Evolutionary conservation across 2,329 filamentous ascomycete species (phyloP).

Genomic region (Calcarisporium arbuscula): DNA sequence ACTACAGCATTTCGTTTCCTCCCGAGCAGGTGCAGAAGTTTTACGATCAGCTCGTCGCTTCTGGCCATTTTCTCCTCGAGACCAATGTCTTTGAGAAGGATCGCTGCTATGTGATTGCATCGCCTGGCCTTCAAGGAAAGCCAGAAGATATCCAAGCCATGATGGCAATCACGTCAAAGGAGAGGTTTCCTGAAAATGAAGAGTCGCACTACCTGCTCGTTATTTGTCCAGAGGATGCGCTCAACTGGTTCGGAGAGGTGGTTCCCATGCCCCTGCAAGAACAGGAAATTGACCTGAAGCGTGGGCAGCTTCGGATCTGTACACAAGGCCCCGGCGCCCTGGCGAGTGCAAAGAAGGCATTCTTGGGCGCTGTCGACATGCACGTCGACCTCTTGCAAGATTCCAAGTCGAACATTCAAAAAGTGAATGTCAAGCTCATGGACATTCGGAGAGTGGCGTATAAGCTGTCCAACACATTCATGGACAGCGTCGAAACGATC

Average conservation of each 20-base stretch:
- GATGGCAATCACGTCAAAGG: constrained; percentile 61
- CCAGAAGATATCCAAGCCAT: constrained; percentile 80
- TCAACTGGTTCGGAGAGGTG: constrained; percentile 76
- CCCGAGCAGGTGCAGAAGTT: constrained; percentile 66
- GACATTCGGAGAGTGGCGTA: constrained; percentile 95
- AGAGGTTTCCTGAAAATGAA: constrained; percentile 59
- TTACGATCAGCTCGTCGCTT: constrained; percentile 71
- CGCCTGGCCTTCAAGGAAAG: constrained; percentile 67
- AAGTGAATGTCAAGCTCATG: constrained; percentile 84
- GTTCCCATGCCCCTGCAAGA: constrained; percentile 67
- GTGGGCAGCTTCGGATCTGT: constrained; percentile 79
- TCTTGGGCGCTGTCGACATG: constrained; percentile 72
- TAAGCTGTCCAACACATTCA: constrained; percentile 94
- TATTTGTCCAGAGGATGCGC: constrained; percentile 69
- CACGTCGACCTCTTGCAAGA: constrained; percentile 87
- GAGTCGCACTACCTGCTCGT: constrained; percentile 75
- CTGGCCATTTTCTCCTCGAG: constrained; percentile 83
- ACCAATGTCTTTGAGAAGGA: constrained; percentile 61
- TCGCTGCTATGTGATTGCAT: constrained; percentile 78
- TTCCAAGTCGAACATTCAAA: constrained; percentile 84
- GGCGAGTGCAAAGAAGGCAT: constrained; percentile 68
- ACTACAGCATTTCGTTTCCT: constrained; percentile 77
- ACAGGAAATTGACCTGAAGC: constrained; percentile 76
- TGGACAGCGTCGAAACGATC: constrained; percentile 96
- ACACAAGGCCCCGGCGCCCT: constrained; percentile 80